These are phyloP conservation scores for Benincasa hispida DNA, from an alignment of 306 rosid genomes.

Conservation along the genomic window DNA sequence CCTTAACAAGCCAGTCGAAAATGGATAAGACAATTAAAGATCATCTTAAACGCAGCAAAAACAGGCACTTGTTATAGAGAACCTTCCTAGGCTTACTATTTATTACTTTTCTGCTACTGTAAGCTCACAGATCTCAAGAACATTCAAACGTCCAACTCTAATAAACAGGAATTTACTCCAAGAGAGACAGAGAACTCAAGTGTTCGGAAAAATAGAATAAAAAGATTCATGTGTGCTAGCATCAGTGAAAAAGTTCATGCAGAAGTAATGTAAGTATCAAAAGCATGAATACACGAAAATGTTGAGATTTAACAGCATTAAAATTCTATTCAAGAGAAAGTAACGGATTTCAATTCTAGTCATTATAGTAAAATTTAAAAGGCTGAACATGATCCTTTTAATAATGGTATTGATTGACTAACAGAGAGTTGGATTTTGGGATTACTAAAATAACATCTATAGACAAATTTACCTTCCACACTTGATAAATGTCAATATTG, in stretches of 20 bases:
- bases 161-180: background rate
- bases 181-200: background rate
- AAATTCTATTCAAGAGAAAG: background rate
- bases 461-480: conserved; percentile 43
- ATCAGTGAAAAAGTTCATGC: background rate
- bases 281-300: background rate
- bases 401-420: background rate
- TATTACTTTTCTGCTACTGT: background rate
- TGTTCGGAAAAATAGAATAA: background rate
- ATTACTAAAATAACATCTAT: background rate
- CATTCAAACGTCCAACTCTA: background rate
- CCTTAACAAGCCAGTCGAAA: background rate
- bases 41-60: background rate
- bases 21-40: background rate
- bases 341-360: background rate
- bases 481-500: conserved; percentile 15
- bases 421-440: background rate
- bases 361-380: background rate
- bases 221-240: background rate
- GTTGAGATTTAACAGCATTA: background rate
- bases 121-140: background rate
- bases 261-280: background rate
- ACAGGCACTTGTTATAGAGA: background rate
- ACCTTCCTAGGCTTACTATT: background rate
- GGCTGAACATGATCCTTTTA: background rate